Evolutionary conservation across 2,329 filamentous ascomycete species (phyloP).

Genomic region (Tolypocladium nubicola): DNA sequence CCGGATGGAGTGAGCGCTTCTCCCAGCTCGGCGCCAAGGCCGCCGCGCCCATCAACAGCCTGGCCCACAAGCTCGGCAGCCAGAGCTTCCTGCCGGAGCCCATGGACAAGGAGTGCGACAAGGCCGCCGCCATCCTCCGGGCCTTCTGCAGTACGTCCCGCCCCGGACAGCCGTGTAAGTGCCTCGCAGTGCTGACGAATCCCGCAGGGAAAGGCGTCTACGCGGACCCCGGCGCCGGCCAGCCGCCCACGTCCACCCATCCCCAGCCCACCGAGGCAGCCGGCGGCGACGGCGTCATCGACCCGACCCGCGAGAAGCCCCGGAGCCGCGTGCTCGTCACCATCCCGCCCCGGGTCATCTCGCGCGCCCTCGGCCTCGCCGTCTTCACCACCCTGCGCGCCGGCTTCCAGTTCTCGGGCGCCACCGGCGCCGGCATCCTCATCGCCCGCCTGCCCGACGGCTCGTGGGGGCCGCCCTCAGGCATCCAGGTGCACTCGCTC

Average conservation of each 20-base stretch:
- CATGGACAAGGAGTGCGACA: conserved; percentile 83
- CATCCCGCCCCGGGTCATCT: conserved; percentile 49
- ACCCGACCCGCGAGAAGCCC: conserved; percentile 25
- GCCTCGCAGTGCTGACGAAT: not conserved
- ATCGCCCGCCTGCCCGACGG: conserved; percentile 53
- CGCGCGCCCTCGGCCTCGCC: conserved; percentile 55
- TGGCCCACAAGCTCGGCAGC: conserved; percentile 71
- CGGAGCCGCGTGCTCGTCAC: conserved; percentile 40
- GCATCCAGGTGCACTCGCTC: conserved; percentile 71
- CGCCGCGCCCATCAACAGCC: conserved; percentile 65
- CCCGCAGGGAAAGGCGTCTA: conserved; percentile 40
- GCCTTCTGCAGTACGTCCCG: conserved; percentile 67
- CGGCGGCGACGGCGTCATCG: conserved; percentile 14
- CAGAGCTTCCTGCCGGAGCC: conserved; percentile 82
- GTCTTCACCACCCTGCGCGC: conserved; percentile 64
- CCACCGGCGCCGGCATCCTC: conserved; percentile 55
- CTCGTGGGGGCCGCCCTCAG: conserved; percentile 70
- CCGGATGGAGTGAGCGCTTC: conserved; percentile 18
- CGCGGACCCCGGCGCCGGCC: conserved; percentile 21
- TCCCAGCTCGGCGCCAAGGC: conserved; percentile 28
- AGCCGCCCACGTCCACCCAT: conserved; percentile 19
- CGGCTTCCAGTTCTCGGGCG: conserved; percentile 55
- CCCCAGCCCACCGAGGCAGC: conserved; percentile 17
- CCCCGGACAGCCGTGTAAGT: too few species aligned
- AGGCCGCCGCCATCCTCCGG: conserved; percentile 72